Evolutionary conservation across 495 filamentous ascomycete species (phyloP), one percentile per base, ranked within the genome.

Genomic region (Collariella sp.): DNA sequence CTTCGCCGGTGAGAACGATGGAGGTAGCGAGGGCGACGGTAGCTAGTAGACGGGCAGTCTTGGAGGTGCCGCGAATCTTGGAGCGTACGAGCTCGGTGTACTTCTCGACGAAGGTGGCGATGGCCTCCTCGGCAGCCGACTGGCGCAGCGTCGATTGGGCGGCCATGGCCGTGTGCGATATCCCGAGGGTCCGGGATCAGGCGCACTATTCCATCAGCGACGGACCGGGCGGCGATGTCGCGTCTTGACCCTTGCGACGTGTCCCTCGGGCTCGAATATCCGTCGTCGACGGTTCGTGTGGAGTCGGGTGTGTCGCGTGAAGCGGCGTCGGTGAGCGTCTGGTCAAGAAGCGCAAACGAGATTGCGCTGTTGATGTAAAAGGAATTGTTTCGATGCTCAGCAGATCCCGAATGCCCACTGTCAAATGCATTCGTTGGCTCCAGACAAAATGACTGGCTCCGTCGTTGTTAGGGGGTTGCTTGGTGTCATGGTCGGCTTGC

Each of bases 111-210:
- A 94, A 77, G 5, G 74, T 72, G 12, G 82, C 72, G 64, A 94
- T 74, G 53, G 86, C 82, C 68, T 90, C 85, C 63, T 84, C 76
- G 56, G 75, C 73, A 50, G 70, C 72, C 58, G 78, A 75, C 55
- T 74, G 75, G 47, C 83, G 84, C 50, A 96, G 78, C 9, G 87
- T 94, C 26, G 90, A 95, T 72, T 94, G 90, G 57, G 78, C 82
- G 47, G 90, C 88, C 90, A 96, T 96, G 36, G 19, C 20, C 13
- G 24, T 45, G 41, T 42, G 33, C 45, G 56, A 31, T 29, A 24
- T 51, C 56, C 57, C 54, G 51, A 55, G 34, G 24, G 22, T 46
- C 42, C 42, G 57, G 60, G 46, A 43, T 58, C 53, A 60, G 48
- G 50, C 20, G 41, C 53, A n/a, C 23, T 52, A 23, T 43, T 57